phyloP scores from a whole-genome alignment of 2,329 filamentous ascomycete genomes.

The Fusarium torulosum region DNA sequence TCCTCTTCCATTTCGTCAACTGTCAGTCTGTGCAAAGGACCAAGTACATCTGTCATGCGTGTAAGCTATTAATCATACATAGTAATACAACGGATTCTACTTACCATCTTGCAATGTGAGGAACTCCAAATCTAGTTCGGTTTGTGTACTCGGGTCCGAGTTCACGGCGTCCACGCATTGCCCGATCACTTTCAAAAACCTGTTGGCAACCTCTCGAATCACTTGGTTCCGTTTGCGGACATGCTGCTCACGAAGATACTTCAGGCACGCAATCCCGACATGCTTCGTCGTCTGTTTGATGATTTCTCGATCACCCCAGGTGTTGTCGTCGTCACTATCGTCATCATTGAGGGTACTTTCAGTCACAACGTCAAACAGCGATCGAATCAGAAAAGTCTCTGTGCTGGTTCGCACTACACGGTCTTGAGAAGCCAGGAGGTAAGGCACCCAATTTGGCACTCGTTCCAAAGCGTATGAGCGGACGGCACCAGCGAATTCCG shows the following conservation, averaged over 20 bases:
- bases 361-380: conserved; percentile 56
- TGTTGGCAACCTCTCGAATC: conserved; percentile 56
- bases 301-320: conserved; percentile 44
- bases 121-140: conserved; percentile 51
- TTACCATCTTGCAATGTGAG: conserved; percentile 46
- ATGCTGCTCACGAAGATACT: conserved; percentile 62
- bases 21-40: conserved; percentile 65
- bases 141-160: conserved; percentile 48
- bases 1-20: conserved; percentile 71
- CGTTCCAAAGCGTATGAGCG: conserved; percentile 42
- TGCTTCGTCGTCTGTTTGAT: conserved; percentile 49
- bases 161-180: conserved; percentile 59
- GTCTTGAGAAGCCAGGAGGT: conserved; percentile 63
- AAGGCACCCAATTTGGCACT: conserved; percentile 64
- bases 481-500: conserved; percentile 40
- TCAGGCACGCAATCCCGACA: conserved; percentile 61
- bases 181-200: conserved; percentile 59
- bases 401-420: conserved; percentile 56
- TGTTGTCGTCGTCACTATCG: conserved; percentile 48
- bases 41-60: conserved; percentile 54
- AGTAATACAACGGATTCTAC: conserved; percentile 15
- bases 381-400: conserved; percentile 59
- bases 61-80: conserved; percentile 32
- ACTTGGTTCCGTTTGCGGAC: conserved; percentile 58
- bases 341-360: conserved; percentile 23